Base-by-base conservation (phyloP, 2,329 filamentous ascomycete species). In the Onygenales sp. region DNA sequence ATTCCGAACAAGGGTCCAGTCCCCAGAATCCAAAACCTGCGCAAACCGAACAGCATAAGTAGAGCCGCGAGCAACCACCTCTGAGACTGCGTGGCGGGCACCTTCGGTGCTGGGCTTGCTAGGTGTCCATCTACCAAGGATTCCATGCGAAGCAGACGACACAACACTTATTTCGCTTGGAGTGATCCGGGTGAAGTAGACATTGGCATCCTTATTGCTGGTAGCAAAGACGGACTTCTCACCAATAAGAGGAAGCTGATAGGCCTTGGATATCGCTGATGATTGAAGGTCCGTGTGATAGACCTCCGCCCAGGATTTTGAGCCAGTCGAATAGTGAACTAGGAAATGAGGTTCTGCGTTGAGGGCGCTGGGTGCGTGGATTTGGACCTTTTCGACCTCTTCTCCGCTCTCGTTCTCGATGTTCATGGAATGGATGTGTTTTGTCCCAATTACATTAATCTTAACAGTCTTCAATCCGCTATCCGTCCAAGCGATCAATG, bases 141-240 rank as follows among this genome's bases (percentile, higher is more conserved):
- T 72, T n/a, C 79, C 83, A 60, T 91, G 82, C 0, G 89, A 93
- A 32, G 77, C 76, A 0, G 90, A 94, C 1, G 88, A 89, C 5
- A 88, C 78, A 31, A 95, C 76, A 33, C 80, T 76, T 2, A 89
- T 77, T 64, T 95, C 88, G 7, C 86, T 82, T 36, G 83, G 75
- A 0, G 88, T 90, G 56, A 93, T 77, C 55, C 91, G 83, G 2
- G 87, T 91, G 67, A 97, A 95, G 73, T 89, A 96, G 7, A 95
- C 85, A 62, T 93, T 91, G 17, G 86, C 83, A 55, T 85, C 86
- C 42, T 82, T 80, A 2, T 84, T 87, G 70, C 86, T 93, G 0
- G 83, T 85, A 0, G 90, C 86, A 65, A 96, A 89, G 1, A 86
- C 82, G 27, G 89, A 90, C 42, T 75, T 76, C 0, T 86, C 88